Evolutionary conservation across 306 rosid species (phyloP), one percentile per base, ranked within the genome.

Genomic region (Casuarina equisetifolia): DNA sequence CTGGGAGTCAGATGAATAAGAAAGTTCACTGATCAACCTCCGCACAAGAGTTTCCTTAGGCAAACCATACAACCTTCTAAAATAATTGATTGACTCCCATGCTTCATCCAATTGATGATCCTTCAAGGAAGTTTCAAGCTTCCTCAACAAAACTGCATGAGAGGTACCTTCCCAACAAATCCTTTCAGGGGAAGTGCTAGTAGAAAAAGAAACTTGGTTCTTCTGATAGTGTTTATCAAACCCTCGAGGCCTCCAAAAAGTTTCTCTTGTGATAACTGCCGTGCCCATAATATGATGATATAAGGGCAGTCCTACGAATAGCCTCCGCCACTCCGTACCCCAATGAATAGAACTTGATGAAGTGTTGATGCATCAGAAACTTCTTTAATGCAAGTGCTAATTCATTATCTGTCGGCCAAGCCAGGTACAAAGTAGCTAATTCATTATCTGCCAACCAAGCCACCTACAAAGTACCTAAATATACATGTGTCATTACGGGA

Each of bases 141-240:
- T 92, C 72, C 75, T 78, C 86, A 83, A 58, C 69, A 94, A 62
- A 70, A 82, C 80, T 16, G 74, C 80, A 76, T 54, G 75, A 72
- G 92, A 85, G 36, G 97, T 90, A 85, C 88, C 93, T 83, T 82
- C 98, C 96, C 97, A 94, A 69, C 87, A 45, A 49, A 94, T 74
- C 84, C 81, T 88, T 69, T 78, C 86, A 39, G 81, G 69, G 45
- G 45, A 73, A 40, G 39, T 72, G 40, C 53, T 53, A 25, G 91
- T 80, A 76, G 88, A 86, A 68, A 85, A 32, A 42, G 69, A 75
- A 69, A 66, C 8, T 73, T 66, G 80, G 32, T 20, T 25, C 25
- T 66, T 53, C 7, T 38, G 84, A 40, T 72, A 71, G 35, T n/a
- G 74, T 15, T 70, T 52, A 74, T 38, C 59, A 39, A n/a, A 70